Evolutionary conservation across 176 grass and related monocot species (phyloP).

Genomic region (Aegilops speltoides): DNA sequence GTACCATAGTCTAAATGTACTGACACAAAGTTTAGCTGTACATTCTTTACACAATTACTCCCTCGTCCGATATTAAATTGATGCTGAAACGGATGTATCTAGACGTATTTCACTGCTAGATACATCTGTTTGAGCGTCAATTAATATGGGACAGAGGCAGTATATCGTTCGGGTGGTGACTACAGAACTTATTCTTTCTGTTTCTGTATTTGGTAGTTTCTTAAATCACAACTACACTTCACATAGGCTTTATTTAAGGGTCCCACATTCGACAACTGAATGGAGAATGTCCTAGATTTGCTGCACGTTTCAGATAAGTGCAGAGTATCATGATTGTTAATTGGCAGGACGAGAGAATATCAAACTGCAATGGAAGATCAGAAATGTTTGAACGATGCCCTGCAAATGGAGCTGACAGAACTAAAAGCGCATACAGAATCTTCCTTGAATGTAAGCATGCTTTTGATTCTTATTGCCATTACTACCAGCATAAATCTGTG

Average conservation of each 20-base stretch:
- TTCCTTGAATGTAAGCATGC: slow-evolving; percentile 62
- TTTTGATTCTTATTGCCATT: slow-evolving; percentile 14
- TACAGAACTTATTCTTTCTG: neutral
- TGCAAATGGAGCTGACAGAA: slow-evolving; percentile 65
- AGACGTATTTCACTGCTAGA: too few relatives aligned
- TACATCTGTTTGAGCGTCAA: too few relatives aligned
- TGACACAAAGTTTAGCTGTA: neutral
- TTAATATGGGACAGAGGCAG: too few relatives aligned
- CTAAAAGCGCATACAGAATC: slow-evolving; percentile 60
- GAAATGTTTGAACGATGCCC: slow-evolving; percentile 56
- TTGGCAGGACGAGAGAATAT: slow-evolving; percentile 75
- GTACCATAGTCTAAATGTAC: neutral
- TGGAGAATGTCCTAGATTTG: slow-evolving; percentile 4
- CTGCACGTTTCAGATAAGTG: neutral
- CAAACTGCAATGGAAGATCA: slow-evolving; percentile 62
- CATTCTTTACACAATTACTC: neutral
- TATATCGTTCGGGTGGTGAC: neutral
- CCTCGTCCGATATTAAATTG: too few relatives aligned
- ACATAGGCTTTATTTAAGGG: neutral
- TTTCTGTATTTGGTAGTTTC: neutral
- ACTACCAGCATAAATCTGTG: neutral
- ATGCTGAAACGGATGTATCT: too few relatives aligned
- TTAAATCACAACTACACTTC: slow-evolving; percentile 2
- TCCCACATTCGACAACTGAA: neutral
- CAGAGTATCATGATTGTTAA: slow-evolving; percentile 25